These are phyloP conservation scores for Saccharomycopsis lassenensis DNA, from an alignment of 805 yeast genomes.

Conservation along the genomic window DNA sequence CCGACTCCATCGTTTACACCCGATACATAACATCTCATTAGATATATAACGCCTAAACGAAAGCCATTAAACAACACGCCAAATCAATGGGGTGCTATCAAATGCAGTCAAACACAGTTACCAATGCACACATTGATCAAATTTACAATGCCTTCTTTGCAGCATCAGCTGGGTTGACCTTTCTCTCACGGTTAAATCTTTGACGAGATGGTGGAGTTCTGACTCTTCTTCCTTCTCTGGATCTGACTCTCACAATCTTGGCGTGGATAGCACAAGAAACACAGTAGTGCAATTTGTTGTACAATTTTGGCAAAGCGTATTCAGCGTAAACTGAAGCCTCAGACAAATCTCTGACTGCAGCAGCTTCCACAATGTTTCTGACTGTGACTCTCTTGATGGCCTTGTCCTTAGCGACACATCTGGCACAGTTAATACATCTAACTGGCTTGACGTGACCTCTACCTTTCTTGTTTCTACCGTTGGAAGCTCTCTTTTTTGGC, in stretches of 20 bases:
- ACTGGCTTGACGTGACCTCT: conserved; percentile 99
- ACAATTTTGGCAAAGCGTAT: conserved; percentile 98
- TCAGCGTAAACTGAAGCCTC: conserved; percentile 99
- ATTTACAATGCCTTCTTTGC: conserved; percentile 85
- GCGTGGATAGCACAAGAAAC: conserved; percentile 99
- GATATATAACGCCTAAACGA: no score
- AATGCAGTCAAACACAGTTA: no score
- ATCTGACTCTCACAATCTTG: conserved; percentile 99
- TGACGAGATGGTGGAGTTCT: conserved; percentile 99
- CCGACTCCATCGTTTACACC: no score
- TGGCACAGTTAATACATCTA: conserved; percentile 99
- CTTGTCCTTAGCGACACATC: conserved; percentile 99
- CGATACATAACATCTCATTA: no score
- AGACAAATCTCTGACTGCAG: conserved; percentile 98
- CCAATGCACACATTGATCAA: no score
- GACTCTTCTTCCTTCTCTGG: conserved; percentile 96
- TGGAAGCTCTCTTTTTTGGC: conserved; percentile 99
- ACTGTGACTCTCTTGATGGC: conserved; percentile 99
- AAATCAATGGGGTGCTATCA: no score
- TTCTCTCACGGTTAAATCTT: conserved; percentile 95
- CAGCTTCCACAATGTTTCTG: conserved; percentile 99
- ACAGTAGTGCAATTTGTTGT: conserved; percentile 99
- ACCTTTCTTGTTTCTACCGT: conserved; percentile 99
- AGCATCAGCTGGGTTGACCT: conserved; percentile 94
- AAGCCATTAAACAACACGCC: no score